Conservation (phyloP, 805 yeast genomes). For the Teunomyces barrocoloradensis region DNA sequence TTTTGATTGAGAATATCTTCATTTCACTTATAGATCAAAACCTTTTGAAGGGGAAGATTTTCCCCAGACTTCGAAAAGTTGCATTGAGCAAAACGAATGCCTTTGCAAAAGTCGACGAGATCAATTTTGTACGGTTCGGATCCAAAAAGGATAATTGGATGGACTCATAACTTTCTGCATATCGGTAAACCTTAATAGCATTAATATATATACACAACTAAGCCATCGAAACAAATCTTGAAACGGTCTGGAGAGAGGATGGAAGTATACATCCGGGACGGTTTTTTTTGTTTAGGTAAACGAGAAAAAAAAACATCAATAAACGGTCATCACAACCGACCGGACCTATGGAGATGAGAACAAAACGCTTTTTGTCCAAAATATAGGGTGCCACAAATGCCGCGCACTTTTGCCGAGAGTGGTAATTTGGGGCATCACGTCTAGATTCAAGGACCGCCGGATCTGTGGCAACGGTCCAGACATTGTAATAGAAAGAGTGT, state of each 20-base stretch:
- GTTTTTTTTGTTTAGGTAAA: neutral
- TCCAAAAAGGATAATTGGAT: conserved; percentile 13
- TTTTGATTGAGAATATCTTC: conserved; percentile 48
- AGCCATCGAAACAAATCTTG: too few relatives aligned
- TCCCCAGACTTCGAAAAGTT: conserved; percentile 37
- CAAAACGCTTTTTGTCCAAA: neutral
- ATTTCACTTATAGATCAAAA: conserved; percentile 53
- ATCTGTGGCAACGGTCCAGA: neutral
- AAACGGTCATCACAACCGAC: neutral
- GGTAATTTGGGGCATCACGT: neutral
- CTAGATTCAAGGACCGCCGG: neutral
- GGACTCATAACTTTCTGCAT: conserved; percentile 2
- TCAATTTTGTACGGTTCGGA: conserved; percentile 16
- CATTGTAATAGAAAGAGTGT: neutral
- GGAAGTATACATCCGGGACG: too few relatives aligned
- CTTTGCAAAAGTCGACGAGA: conserved; percentile 32
- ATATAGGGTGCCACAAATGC: neutral
- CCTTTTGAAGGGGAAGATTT: conserved; percentile 51
- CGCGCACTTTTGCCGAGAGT: conserved; percentile 1
- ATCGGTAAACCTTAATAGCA: too few relatives aligned
- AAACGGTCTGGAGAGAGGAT: too few relatives aligned
- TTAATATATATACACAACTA: too few relatives aligned
- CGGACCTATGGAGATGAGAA: neutral
- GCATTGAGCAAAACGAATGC: conserved; percentile 43
- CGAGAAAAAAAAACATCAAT: neutral